Evolutionary conservation across 768 basidiomycete genomes (phyloP), one percentile per base, ranked within the genome.

Genomic region (Tulasnella sp.): DNA sequence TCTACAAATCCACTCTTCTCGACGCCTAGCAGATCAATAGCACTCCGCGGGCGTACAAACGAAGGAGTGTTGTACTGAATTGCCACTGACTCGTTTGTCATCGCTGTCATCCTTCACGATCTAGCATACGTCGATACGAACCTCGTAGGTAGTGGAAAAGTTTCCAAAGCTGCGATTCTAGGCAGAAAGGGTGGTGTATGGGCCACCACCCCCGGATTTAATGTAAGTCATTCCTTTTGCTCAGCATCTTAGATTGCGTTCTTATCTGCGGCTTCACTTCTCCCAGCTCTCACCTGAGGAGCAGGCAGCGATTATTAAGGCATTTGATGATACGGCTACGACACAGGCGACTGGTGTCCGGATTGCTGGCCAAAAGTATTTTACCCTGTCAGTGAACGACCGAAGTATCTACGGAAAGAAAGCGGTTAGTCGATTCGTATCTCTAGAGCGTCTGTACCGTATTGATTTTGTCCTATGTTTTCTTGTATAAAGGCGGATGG

Each of bases 51-150:
- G n/a, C n/a, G n/a, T n/a, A n/a, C n/a, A n/a, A n/a, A n/a, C n/a
- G n/a, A n/a, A n/a, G n/a, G n/a, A n/a, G n/a, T n/a, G n/a, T n/a
- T n/a, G n/a, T n/a, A n/a, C n/a, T n/a, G n/a, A n/a, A n/a, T n/a
- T n/a, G n/a, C n/a, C n/a, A n/a, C n/a, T n/a, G n/a, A n/a, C n/a
- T n/a, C n/a, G n/a, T n/a, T n/a, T 27, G n/a, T 40, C n/a, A 50
- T 50, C 48, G 22, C 24, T 50, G 25, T 22, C 15, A 22, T 32
- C 10, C 13, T 28, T 29, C 12, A 40, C 37, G 37, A 8, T 24
- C 25, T 61, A 91, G 88, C 73, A 55, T 87, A 88, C 69, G 83
- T 90, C 65, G 84, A 91, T 64, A 70, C 68, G 61, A 78, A 86
- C 64, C 77, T 92, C 51, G 64, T 92, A 59, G 83, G 77, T 31